Evolutionary conservation across 1,284 basidiomycete genomes (phyloP).

Genomic region (Melampsora larici-populina): DNA sequence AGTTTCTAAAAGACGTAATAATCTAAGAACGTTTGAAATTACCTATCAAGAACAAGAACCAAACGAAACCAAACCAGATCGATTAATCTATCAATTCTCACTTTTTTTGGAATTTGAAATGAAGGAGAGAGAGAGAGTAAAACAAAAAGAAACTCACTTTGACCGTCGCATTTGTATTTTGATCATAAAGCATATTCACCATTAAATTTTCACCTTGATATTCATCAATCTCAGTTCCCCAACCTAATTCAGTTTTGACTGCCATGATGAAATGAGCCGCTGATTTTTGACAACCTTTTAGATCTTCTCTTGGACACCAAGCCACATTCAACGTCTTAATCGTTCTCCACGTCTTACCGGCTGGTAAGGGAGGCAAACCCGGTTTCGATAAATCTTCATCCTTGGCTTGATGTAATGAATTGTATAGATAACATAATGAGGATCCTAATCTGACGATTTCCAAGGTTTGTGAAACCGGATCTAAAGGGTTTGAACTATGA

Average conservation of each 20-base stretch:
- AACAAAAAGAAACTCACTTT: constrained; percentile 65
- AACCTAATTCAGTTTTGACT: constrained; percentile 57
- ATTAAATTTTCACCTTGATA: constrained; percentile 56
- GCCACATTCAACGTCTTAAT: constrained; percentile 63
- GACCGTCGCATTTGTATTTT: constrained; percentile 88
- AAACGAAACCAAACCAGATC: too few species aligned
- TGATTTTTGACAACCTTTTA: constrained; percentile 67
- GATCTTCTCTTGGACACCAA: constrained; percentile 61
- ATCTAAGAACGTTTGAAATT: constrained; percentile 40
- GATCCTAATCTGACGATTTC: constrained; percentile 88
- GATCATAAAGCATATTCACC: constrained; percentile 73
- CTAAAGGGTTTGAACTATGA: constrained; percentile 42
- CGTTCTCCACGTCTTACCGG: constrained; percentile 65
- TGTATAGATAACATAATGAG: constrained; percentile 91
- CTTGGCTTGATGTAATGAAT: constrained; percentile 65
- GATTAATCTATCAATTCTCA: too few species aligned
- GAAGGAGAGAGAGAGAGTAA: too few species aligned
- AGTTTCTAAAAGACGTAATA: constrained; percentile 29
- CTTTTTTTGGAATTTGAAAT: too few species aligned
- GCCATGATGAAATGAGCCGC: constrained; percentile 61
- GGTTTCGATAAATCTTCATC: constrained; percentile 21
- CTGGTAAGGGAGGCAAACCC: constrained; percentile 54
- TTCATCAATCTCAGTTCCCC: constrained; percentile 49
- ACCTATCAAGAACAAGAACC: constrained; percentile 3
- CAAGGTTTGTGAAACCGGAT: constrained; percentile 81